Percentiles rank a stretch among this genome's conserved stretches.
phyloP scores from a whole-genome alignment of 192 early-diverging fungal genomes.

The Gamsiella multidivaricata region DNA sequence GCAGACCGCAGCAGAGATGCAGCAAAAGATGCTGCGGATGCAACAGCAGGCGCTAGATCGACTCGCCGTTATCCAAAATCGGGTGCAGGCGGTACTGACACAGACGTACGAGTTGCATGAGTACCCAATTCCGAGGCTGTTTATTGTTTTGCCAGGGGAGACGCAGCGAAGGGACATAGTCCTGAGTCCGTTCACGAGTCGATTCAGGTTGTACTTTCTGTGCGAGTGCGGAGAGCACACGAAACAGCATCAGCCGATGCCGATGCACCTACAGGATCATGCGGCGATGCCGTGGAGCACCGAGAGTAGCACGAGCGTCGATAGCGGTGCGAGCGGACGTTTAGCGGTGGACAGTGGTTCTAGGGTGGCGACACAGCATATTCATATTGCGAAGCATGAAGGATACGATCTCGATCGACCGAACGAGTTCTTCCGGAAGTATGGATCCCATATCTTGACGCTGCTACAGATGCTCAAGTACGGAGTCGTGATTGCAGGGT shows the following conservation, averaged over 20 bases:
- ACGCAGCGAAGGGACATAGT: constrained; percentile 10
- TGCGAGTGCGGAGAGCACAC: constrained; percentile 39
- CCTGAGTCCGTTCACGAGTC: constrained; percentile 12
- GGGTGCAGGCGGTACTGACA: constrained; percentile 11
- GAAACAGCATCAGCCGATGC: neutral
- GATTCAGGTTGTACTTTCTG: constrained; percentile 22
- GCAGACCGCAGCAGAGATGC: constrained; percentile 19
- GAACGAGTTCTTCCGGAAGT: constrained; percentile 31
- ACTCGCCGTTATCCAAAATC: constrained; percentile 18
- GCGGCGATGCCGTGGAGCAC: neutral
- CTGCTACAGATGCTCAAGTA: constrained; percentile 41
- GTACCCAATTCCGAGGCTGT: constrained; percentile 31
- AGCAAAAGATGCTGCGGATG: constrained; percentile 20
- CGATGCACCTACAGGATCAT: neutral
- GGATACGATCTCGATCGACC: constrained; percentile 40
- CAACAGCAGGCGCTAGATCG: constrained; percentile 25
- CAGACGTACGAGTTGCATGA: constrained; percentile 42
- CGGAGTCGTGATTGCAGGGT: constrained; percentile 12
- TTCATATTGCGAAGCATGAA: constrained; percentile 35
- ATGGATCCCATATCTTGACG: constrained; percentile 22
- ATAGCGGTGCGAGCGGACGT: neutral
- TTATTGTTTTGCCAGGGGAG: constrained; percentile 27
- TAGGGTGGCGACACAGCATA: constrained; percentile 12
- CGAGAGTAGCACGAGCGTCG: neutral
- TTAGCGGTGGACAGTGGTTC: neutral